Conservation (phyloP, 495 filamentous ascomycete genomes). For the Penicillium crystallinum region DNA sequence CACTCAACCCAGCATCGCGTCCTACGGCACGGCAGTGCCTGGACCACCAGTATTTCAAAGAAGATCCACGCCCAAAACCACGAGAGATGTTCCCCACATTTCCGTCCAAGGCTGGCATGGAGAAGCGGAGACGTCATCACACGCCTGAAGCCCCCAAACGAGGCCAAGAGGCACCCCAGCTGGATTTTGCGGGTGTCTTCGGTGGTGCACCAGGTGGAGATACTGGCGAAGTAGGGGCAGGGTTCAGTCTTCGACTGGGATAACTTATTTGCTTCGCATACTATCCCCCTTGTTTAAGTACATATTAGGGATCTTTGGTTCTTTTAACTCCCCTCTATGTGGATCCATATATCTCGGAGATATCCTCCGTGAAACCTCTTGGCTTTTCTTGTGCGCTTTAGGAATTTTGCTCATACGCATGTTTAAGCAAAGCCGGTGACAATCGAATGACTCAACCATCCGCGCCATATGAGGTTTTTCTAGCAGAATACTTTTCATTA, state of each 20-base stretch:
- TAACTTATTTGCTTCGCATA: conserved; percentile 11
- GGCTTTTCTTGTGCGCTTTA: not conserved
- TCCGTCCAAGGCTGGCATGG: conserved; percentile 89
- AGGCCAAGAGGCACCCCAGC: conserved; percentile 61
- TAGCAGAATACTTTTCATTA: not conserved
- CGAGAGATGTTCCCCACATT: conserved; percentile 88
- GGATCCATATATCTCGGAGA: not conserved
- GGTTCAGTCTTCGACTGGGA: conserved; percentile 73
- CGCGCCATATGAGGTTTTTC: no score
- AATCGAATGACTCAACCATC: no score
- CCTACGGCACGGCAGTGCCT: conserved; percentile 69
- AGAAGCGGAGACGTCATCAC: conserved; percentile 65
- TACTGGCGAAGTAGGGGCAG: conserved; percentile 70
- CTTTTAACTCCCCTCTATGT: not conserved
- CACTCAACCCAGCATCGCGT: conserved; percentile 67
- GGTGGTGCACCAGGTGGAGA: conserved; percentile 69
- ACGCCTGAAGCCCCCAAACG: conserved; percentile 85
- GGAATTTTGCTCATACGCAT: not conserved
- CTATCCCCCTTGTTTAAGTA: not conserved
- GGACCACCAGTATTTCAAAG: conserved; percentile 76
- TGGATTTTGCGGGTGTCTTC: conserved; percentile 70
- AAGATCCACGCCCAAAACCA: conserved; percentile 82
- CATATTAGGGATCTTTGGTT: not conserved
- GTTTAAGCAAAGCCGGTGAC: not conserved
- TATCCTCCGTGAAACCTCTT: not conserved